Base-by-base conservation (phyloP, 1,284 basidiomycete species). In the Trametes versicolor region DNA sequence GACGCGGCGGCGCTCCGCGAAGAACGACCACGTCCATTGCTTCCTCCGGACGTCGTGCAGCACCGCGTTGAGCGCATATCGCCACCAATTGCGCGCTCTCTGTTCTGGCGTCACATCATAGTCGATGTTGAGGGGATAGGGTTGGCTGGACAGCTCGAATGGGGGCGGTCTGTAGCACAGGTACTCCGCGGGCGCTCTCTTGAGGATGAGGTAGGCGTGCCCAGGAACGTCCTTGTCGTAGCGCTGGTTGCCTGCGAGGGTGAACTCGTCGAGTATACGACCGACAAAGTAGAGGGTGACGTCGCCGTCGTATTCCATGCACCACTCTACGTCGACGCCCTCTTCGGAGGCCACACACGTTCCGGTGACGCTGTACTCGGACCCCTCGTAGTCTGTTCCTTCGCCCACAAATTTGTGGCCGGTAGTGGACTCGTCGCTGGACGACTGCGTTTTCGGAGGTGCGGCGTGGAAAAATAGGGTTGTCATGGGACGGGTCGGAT, bases 21-120 rank as follows among this genome's bases (percentile, higher is more conserved):
- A 51, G 47, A 50, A 58, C 32, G 57, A 39, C 57, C 57, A 58
- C 47, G 57, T 49, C 47, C 45, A 58, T 34, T 34, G n/a, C 45
- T 54, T 29, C 45, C 63, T 60, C 5, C 69, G 66, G 15, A 70
- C 50, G n/a, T 70, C 67, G 15, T 64, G 49, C 12, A 58, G 23
- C 19, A 66, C 53, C 1, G 70, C 68, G 9, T 63, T 19, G 29
- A 70, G 55, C 10, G 73, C 73, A 34, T 70, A 75, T 4, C 50
- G 63, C 72, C 73, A 75, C n/a, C 72, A 47, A 2, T 72, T 66
- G 2, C 63, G 50, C 13, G 65, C 60, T 32, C 45, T 57, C 47
- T 54, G 29, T 7, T 62, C 41, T 2, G 39, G 51, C 1, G 60
- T 49, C 34, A 62, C 57, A 15, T 39, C 48, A 4, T 60, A 55